Evolutionary conservation across 768 basidiomycete species (phyloP), one percentile per base, ranked within the genome.

Genomic region (Podaxis sp.): DNA sequence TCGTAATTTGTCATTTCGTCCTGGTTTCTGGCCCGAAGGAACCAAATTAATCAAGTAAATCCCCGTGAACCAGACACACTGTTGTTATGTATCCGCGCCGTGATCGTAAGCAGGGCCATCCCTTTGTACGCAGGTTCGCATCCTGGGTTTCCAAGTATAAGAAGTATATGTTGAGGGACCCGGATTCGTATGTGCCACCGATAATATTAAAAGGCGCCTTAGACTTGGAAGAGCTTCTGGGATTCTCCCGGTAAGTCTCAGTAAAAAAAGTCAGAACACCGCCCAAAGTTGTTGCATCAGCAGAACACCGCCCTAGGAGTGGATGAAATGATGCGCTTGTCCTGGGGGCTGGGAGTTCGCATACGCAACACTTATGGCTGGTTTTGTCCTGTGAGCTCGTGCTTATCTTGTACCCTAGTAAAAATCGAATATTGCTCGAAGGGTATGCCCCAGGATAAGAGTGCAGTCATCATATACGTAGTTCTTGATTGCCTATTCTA

Each of bases 1-100:
- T 57, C 56, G 56, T 57, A 57, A 57, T 57, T 11, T 57, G 19
- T 30, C 39, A 44, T 44, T n/a, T 15, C 26, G n/a, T 26, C 56
- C 56, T 24, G 11, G 22, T 46, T 19, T 44, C 22, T 44, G 12
- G 28, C 22, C 22, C 4, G 44, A 56, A n/a, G 38, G 39, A 56
- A 8, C 12, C 56, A 13, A 24, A 15, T 51, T 24, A 24, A 24
- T 26, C 49, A 51, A 51, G 11, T 24, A 24, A 19, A 46, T 46
- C 19, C n/a, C 19, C 7, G 40, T 17, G 40, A 42, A 42, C 40
- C 40, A 11, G 7, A 46, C 19, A 17, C n/a, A 22, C n/a, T 33
- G 17, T 46, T 17, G 19, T 46, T 46, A 46, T n/a, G 17, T n/a
- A 46, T 46, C 8, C 19, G 6, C n/a, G 44, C n/a, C n/a, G 8